These are phyloP conservation scores for Leishmania arabica DNA, from an alignment of 208 protist genomes.

Conservation along the genomic window DNA sequence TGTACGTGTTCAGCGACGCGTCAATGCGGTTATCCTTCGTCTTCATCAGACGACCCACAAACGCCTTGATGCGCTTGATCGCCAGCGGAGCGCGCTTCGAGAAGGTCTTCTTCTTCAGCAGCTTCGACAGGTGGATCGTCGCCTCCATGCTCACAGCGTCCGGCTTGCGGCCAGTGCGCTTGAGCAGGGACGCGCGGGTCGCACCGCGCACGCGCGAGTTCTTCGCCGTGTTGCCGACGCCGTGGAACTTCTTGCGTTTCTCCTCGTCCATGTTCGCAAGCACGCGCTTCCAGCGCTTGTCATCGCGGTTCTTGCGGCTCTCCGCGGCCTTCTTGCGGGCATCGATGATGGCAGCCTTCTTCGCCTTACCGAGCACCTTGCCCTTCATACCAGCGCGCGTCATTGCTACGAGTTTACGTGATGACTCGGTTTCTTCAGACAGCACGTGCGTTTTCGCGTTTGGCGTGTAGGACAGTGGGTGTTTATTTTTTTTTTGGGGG, in stretches of 20 bases:
- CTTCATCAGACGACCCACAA: constrained; percentile 96
- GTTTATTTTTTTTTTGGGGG: no score
- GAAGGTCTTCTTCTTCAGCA: constrained; percentile 96
- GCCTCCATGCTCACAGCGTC: constrained; percentile 94
- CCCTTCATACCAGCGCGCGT: constrained; percentile 63
- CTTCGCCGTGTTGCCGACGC: constrained; percentile 87
- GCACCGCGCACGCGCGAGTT: constrained; percentile 84
- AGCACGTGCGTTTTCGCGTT: background rate
- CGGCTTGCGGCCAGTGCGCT: constrained; percentile 83
- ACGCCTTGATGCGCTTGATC: constrained; percentile 95
- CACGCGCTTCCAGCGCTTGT: constrained; percentile 90
- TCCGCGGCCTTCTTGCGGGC: constrained; percentile 70
- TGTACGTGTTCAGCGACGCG: constrained; percentile 95
- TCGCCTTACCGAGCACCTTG: constrained; percentile 84
- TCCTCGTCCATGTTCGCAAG: constrained; percentile 87
- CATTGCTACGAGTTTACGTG: constrained; percentile 20
- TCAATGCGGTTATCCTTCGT: constrained; percentile 98
- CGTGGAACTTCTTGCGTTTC: constrained; percentile 86
- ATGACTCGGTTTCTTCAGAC: constrained; percentile 20
- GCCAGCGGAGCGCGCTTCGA: constrained; percentile 96
- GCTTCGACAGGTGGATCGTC: constrained; percentile 98
- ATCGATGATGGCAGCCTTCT: constrained; percentile 78
- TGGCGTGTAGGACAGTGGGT: background rate
- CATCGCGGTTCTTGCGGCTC: constrained; percentile 83
- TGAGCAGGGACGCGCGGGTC: constrained; percentile 83